Evolutionary conservation across 192 early-diverging fungal genomes (phyloP), one percentile per base, ranked within the genome.

Genomic region (Thoreauomyces humboldtii): DNA sequence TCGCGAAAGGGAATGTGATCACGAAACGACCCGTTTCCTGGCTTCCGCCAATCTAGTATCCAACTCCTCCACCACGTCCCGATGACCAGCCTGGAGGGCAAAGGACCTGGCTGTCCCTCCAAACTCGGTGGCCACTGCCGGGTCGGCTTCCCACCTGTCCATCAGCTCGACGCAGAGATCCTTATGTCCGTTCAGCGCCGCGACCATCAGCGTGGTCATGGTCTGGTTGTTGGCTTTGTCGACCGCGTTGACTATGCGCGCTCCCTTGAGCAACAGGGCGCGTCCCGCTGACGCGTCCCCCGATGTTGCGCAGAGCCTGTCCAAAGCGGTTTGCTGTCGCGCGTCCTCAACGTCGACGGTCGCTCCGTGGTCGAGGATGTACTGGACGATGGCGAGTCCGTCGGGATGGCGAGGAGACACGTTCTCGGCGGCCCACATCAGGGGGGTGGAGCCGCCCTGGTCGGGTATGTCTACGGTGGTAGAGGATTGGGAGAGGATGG

Each of bases 361-460:
- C 2, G 73, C 76, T 2, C 73, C 73, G 29, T 53, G 25, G 7
- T 65, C 36, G 7, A 81, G 53, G 12, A 78, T 38, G 24, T 35
- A n/a, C 15, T 56, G 28, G 5, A 81, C 64, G 37, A 81, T 72
- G 11, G 63, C 69, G 21, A 70, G 35, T 34, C 74, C 80, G 34
- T 73, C 57, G 43, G 72, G 67, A 29, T 65, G 46, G 43, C 59
- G 73, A 25, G 62, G 11, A n/a, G n/a, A 28, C 1, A 67, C 73
- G 38, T 75, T 73, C 43, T 81, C 80, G 21, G 69, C 72, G 7
- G 80, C 76, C 73, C 74, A 76, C 80, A 78, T 81, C 24, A 81
- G 70, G 19, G 74, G 69, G 12, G 80, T 81, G 25, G 68, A 68
- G 25, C 80, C 80, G 36, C 72, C 74, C 29, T 67, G 72, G 57